Evolutionary conservation across 768 basidiomycete genomes (phyloP).

Genomic region (Amanita phalloides): DNA sequence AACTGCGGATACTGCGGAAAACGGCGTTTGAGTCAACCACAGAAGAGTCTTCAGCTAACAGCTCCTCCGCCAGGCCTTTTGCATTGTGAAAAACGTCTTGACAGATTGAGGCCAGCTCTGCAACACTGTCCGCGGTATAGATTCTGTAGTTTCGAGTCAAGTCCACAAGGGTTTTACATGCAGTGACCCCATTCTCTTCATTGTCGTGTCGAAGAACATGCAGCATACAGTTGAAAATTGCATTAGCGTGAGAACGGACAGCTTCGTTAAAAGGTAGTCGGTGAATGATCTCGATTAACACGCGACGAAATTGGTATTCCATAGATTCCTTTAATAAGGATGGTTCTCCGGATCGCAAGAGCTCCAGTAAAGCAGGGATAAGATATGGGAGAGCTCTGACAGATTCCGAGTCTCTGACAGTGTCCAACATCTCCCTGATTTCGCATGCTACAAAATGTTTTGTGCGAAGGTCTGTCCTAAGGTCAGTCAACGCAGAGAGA

Average conservation of each 20-base stretch:
- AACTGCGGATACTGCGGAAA: conserved; percentile 70
- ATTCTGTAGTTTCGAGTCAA: conserved; percentile 69
- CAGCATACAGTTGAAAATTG: conserved; percentile 74
- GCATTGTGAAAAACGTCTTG: conserved; percentile 72
- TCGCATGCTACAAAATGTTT: conserved; percentile 66
- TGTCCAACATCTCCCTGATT: conserved; percentile 74
- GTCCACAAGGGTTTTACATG: conserved; percentile 89
- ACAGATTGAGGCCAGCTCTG: conserved; percentile 74
- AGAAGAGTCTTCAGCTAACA: conserved; percentile 58
- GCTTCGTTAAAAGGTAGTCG: conserved; percentile 76
- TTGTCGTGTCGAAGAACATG: conserved; percentile 82
- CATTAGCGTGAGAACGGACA: conserved; percentile 54
- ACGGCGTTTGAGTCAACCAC: conserved; percentile 44
- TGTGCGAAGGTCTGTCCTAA: conserved; percentile 48
- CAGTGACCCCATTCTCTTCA: conserved; percentile 87
- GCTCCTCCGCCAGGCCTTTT: conserved; percentile 57
- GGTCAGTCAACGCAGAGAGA: background rate
- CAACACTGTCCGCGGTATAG: conserved; percentile 60
- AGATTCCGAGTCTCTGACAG: conserved; percentile 65
- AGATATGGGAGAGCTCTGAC: conserved; percentile 60
- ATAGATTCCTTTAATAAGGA: conserved; percentile 54
- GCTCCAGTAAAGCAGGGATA: conserved; percentile 62
- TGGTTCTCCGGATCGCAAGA: conserved; percentile 59
- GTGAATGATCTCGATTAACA: conserved; percentile 82
- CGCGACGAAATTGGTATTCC: conserved; percentile 78